A percentile compares a stretch with the other conserved stretches of the same genome.
Conservation (phyloP, 805 yeast genomes). For the Torulaspora indica region DNA sequence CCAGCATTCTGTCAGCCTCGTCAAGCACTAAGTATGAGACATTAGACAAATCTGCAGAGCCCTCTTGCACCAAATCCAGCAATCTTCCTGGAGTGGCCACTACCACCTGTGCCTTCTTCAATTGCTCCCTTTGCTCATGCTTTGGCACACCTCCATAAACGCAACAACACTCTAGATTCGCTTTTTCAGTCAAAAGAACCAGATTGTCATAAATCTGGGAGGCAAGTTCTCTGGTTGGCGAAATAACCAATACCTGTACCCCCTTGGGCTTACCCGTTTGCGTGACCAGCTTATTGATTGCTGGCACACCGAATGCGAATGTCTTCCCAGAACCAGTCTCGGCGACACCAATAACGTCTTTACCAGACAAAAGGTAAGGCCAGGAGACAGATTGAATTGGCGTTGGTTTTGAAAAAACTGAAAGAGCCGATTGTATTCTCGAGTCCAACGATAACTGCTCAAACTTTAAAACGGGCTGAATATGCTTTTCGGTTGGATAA, state of each 20-base stretch:
- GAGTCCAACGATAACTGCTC: conserved; percentile 52
- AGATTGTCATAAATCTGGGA: conserved; percentile 87
- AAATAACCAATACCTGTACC: conserved; percentile 73
- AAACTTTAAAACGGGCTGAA: conserved; percentile 70
- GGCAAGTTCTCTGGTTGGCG: conserved; percentile 98
- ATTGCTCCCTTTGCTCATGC: conserved; percentile 74
- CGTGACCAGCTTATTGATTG: conserved; percentile 61
- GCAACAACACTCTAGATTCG: conserved; percentile 69
- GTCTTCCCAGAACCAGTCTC: conserved; percentile 99
- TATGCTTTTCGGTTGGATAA: conserved; percentile 49
- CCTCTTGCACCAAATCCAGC: conserved; percentile 84
- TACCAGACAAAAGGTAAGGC: conserved; percentile 77
- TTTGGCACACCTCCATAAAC: conserved; percentile 97
- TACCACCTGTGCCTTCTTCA: conserved; percentile 67
- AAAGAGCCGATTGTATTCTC: conserved; percentile 54
- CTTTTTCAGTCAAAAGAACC: conserved; percentile 53
- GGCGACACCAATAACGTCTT: conserved; percentile 94
- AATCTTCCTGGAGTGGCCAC: conserved; percentile 99
- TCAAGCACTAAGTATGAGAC: conserved; percentile 83
- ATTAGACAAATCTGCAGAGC: conserved; percentile 61
- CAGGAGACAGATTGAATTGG: conserved; percentile 94
- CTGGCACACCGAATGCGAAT: conserved; percentile 96
- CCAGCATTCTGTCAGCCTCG: conserved; percentile 98
- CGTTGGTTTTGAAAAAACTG: conserved; percentile 82
- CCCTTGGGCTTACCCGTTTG: conserved; percentile 36